Conservation (phyloP, 805 yeast species). For the Wickerhamiella allomyrinae region DNA sequence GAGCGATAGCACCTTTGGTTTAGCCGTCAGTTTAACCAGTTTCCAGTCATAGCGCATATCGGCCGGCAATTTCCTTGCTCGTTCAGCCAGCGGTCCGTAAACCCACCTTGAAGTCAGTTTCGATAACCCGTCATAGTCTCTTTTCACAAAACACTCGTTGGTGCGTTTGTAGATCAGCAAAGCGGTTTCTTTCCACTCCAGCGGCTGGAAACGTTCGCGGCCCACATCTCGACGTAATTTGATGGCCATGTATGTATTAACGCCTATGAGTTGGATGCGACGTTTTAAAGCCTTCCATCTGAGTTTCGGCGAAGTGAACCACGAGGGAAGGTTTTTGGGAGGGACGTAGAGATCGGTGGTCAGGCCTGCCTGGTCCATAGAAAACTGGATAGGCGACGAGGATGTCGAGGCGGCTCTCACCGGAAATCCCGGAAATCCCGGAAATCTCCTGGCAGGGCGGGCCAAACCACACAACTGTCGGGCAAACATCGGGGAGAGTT, state of each 20-base stretch:
- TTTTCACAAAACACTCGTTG: slow-evolving; percentile 65
- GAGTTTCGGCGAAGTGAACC: slow-evolving; percentile 15
- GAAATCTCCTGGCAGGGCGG: too few species aligned
- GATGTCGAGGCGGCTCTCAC: background rate
- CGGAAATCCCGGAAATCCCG: too few species aligned
- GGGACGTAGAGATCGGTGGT: slow-evolving; percentile 22
- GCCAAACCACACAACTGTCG: too few species aligned
- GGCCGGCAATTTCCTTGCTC: slow-evolving; percentile 43
- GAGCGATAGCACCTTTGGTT: slow-evolving; percentile 61
- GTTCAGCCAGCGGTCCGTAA: slow-evolving; percentile 38
- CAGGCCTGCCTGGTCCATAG: slow-evolving; percentile 20
- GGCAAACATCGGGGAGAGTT: too few species aligned
- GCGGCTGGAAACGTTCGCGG: slow-evolving; percentile 26
- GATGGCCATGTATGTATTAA: slow-evolving; percentile 19
- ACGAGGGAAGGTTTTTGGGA: slow-evolving; percentile 26
- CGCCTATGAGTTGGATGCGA: slow-evolving; percentile 15
- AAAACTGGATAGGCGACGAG: slow-evolving; percentile 12
- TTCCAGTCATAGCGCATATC: slow-evolving; percentile 60
- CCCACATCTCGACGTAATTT: slow-evolving; percentile 19
- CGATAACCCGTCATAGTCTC: slow-evolving; percentile 34
- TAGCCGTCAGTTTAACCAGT: slow-evolving; percentile 47
- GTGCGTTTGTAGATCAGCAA: slow-evolving; percentile 61
- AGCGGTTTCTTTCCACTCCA: slow-evolving; percentile 75
- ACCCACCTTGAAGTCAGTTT: slow-evolving; percentile 46
- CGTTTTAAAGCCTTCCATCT: slow-evolving; percentile 19